phyloP scores from a whole-genome alignment of 208 protist genomes.

The Crithidia brevicula region DNA sequence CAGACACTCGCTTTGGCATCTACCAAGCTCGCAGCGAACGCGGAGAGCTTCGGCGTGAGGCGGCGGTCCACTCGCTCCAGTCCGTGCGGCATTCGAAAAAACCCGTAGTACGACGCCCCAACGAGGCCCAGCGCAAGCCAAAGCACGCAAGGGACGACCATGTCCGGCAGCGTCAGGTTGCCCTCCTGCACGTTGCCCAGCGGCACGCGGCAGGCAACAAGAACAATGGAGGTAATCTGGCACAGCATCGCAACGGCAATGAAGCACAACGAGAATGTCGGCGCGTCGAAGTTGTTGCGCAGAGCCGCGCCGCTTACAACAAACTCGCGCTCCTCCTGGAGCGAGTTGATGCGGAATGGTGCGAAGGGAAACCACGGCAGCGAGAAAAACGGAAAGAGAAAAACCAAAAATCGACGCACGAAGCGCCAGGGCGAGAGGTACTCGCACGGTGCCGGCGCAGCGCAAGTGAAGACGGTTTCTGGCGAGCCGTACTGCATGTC shows the following conservation, averaged over 20 bases:
- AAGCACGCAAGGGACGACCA: slow-evolving; percentile 69
- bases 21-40: slow-evolving; percentile 71
- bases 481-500: slow-evolving; percentile 27
- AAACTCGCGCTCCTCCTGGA: slow-evolving; percentile 83
- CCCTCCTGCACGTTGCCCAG: slow-evolving; percentile 53
- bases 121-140: slow-evolving; percentile 62
- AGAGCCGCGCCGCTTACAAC: slow-evolving; percentile 80
- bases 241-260: slow-evolving; percentile 52
- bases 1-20: slow-evolving; percentile 68
- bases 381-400: slow-evolving; percentile 83
- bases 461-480: slow-evolving; percentile 54
- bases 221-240: slow-evolving; percentile 53
- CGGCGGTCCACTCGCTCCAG: slow-evolving; percentile 76
- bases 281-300: slow-evolving; percentile 63
- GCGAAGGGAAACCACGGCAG: slow-evolving; percentile 56
- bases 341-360: slow-evolving; percentile 49
- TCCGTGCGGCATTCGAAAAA: slow-evolving; percentile 62
- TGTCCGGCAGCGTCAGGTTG: slow-evolving; percentile 52
- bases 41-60: slow-evolving; percentile 64
- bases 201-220: slow-evolving; percentile 48
- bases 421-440: slow-evolving; percentile 50
- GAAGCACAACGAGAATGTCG: slow-evolving; percentile 48
- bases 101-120: slow-evolving; percentile 60
- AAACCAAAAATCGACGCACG: slow-evolving; percentile 39
- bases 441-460: slow-evolving; percentile 58